These are phyloP conservation scores for Fusarium bulbicola DNA, from an alignment of 2,329 filamentous ascomycete genomes.

Conservation along the genomic window DNA sequence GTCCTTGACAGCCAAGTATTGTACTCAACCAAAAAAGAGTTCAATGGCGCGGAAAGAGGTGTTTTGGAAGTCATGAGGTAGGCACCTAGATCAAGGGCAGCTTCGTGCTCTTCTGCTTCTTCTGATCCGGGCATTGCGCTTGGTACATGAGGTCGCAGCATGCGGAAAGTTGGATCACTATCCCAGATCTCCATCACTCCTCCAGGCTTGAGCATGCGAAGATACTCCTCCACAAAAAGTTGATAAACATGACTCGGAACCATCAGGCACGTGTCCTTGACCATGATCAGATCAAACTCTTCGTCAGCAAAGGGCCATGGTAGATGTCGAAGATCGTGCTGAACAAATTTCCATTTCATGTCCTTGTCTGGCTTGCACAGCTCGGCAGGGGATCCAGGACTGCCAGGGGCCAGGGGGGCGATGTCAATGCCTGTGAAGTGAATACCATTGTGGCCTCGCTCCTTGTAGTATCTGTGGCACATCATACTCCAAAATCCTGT, in stretches of 20 bases:
- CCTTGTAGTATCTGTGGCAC: constrained; percentile 81
- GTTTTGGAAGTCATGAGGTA: constrained; percentile 87
- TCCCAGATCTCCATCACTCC: constrained; percentile 91
- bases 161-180: constrained; percentile 83
- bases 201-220: constrained; percentile 79
- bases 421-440: constrained; percentile 87
- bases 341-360: constrained; percentile 88
- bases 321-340: constrained; percentile 80
- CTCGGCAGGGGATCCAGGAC: constrained; percentile 43
- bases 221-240: constrained; percentile 71
- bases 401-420: constrained; percentile 69
- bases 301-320: constrained; percentile 82
- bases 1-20: constrained; percentile 84
- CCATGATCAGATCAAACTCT: constrained; percentile 88
- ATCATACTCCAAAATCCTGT: constrained; percentile 90
- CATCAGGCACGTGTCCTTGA: constrained; percentile 81
- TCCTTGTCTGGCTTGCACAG: constrained; percentile 69
- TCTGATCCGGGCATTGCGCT: constrained; percentile 50
- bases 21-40: constrained; percentile 83
- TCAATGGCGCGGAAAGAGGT: constrained; percentile 81
- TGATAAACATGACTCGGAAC: constrained; percentile 69
- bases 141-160: constrained; percentile 80
- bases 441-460: constrained; percentile 73
- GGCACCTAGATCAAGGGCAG: constrained; percentile 76
- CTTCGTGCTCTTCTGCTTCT: constrained; percentile 66